These are phyloP conservation scores for Aspergillus nidulans DNA, from an alignment of 495 filamentous ascomycete genomes.

Conservation along the genomic window DNA sequence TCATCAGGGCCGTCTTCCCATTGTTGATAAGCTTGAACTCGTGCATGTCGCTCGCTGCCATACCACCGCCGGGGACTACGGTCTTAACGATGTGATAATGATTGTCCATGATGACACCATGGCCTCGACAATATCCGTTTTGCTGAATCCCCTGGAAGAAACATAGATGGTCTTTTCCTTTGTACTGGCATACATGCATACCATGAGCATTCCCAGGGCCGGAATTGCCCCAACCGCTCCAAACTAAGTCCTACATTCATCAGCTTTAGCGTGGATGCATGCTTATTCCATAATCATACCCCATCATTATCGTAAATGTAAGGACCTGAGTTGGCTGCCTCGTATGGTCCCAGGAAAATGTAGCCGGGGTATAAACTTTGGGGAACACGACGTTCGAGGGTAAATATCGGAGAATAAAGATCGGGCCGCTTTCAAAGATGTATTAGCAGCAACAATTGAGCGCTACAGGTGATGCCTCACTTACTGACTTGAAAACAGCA, in stretches of 20 bases:
- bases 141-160: constrained; percentile 53
- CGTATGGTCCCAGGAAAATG: constrained; percentile 42
- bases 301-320: constrained; percentile 44
- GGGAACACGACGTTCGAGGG: constrained; percentile 24
- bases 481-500: constrained; percentile 18
- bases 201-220: constrained; percentile 40
- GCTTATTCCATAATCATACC: constrained; percentile 22
- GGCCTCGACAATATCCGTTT: constrained; percentile 50
- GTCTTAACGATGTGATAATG: constrained; percentile 46
- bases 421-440: constrained; percentile 34
- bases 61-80: constrained; percentile 40
- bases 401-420: constrained; percentile 34
- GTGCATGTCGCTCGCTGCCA: constrained; percentile 48
- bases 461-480: neutral
- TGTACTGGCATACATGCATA: constrained; percentile 44
- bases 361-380: constrained; percentile 37
- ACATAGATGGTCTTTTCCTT: constrained; percentile 47
- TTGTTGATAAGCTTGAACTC: constrained; percentile 45
- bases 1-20: constrained; percentile 50
- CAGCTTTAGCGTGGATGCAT: constrained; percentile 5
- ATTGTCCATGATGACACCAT: constrained; percentile 50
- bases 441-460: neutral
- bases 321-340: constrained; percentile 36
- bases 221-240: constrained; percentile 41
- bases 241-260: constrained; percentile 39